A percentile compares a stretch with the other conserved stretches of the same genome.
Evolutionary conservation across 1,139 yeast genomes (phyloP).

Genomic region (Trichomonascaceae sp.): DNA sequence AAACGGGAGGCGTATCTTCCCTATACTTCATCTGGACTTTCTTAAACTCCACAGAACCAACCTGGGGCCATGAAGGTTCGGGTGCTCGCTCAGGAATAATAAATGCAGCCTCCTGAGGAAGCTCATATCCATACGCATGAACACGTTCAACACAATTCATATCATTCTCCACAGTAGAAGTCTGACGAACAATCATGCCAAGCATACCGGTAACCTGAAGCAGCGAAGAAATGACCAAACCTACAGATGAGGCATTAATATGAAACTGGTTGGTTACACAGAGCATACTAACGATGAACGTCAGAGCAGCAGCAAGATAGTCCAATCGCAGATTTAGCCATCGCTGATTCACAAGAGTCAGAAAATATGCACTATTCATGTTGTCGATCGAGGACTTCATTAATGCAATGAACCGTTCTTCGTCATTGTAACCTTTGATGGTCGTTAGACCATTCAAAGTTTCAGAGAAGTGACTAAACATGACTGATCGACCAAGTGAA

Average conservation of each 20-base stretch:
- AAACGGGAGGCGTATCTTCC: constrained; percentile 66
- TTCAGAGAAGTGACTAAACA: constrained; percentile 74
- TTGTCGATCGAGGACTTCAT: constrained; percentile 49
- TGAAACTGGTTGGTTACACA: constrained; percentile 60
- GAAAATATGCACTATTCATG: constrained; percentile 66
- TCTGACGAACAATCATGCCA: constrained; percentile 37
- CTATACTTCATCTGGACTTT: constrained; percentile 65
- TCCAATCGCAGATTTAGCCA: constrained; percentile 71
- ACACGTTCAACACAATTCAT: constrained; percentile 85
- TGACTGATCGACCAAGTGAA: constrained; percentile 67
- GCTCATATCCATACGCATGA: constrained; percentile 59
- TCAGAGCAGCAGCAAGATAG: constrained; percentile 42
- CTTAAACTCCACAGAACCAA: constrained; percentile 53
- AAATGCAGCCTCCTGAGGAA: constrained; percentile 58
- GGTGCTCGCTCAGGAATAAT: constrained; percentile 52
- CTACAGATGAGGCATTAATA: constrained; percentile 60
- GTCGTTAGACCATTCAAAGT: constrained; percentile 65
- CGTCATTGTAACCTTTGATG: constrained; percentile 55
- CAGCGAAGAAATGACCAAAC: constrained; percentile 54
- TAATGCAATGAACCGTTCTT: constrained; percentile 43
- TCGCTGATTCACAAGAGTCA: constrained; percentile 65
- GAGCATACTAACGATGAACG: constrained; percentile 47
- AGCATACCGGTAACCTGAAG: constrained; percentile 26
- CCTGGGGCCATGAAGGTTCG: constrained; percentile 60
- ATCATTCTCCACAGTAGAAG: constrained; percentile 71